These are phyloP conservation scores for Paxillus involutus DNA, from an alignment of 768 basidiomycete genomes.

Conservation along the genomic window DNA sequence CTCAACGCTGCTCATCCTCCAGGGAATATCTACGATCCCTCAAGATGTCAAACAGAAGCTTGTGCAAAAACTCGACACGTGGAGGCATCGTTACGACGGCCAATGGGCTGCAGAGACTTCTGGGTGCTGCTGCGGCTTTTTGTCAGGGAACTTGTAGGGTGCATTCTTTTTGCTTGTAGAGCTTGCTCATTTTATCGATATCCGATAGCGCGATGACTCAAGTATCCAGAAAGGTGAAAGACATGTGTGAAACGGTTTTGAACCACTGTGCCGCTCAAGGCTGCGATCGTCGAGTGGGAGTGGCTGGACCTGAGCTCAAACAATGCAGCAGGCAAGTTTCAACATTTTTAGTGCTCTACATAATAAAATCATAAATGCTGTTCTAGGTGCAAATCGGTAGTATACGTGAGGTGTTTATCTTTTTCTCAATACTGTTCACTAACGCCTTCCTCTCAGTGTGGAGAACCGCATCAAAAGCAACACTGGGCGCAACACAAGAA, in stretches of 20 bases:
- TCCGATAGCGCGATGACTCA: slow-evolving; percentile 25
- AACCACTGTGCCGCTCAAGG: too few species aligned
- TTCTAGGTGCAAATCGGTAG: slow-evolving; percentile 35
- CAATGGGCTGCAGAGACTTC: slow-evolving; percentile 34
- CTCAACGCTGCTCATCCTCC: slow-evolving; percentile 39
- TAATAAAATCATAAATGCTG: not conserved
- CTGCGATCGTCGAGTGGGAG: not conserved
- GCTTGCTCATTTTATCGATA: not conserved
- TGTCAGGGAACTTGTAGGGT: slow-evolving; percentile 31
- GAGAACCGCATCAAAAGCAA: too few species aligned
- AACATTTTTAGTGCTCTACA: not conserved
- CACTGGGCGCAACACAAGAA: too few species aligned
- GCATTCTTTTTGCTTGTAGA: not conserved
- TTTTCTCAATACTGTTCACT: too few species aligned
- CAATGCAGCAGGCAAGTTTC: slow-evolving; percentile 36
- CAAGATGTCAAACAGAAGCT: slow-evolving; percentile 32
- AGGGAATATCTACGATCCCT: slow-evolving; percentile 33
- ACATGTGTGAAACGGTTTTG: too few species aligned
- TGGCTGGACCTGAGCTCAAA: slow-evolving; percentile 23
- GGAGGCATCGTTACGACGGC: slow-evolving; percentile 30
- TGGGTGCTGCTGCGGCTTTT: slow-evolving; percentile 34
- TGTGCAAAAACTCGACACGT: slow-evolving; percentile 32
- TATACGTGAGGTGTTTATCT: too few species aligned
- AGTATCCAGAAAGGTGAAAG: too few species aligned
- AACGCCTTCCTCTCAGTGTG: too few species aligned